Conservation (phyloP, 2,329 filamentous ascomycete species). For the Botrytis sinoallii region DNA sequence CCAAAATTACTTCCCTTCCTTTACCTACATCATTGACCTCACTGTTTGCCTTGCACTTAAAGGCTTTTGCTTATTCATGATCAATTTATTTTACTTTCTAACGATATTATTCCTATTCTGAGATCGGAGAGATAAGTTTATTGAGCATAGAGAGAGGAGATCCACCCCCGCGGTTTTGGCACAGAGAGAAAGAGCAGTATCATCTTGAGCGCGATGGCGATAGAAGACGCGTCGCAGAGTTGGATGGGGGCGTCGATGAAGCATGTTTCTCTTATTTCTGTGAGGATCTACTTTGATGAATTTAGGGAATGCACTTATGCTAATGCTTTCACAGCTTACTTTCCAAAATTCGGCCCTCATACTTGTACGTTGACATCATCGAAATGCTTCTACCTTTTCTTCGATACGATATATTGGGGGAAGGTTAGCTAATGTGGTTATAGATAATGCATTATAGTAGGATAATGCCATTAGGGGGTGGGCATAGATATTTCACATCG, state of each 20-base stretch:
- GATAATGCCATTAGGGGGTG: slow-evolving; percentile 80
- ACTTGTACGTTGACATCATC: slow-evolving; percentile 48
- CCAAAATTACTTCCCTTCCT: slow-evolving; percentile 2
- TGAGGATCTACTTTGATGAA: slow-evolving; percentile 41
- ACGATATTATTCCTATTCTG: background rate
- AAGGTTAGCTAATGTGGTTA: background rate
- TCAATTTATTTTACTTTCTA: background rate
- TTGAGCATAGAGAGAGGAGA: slow-evolving; percentile 9
- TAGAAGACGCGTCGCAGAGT: slow-evolving; percentile 24
- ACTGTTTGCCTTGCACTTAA: slow-evolving; percentile 15
- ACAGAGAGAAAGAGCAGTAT: background rate
- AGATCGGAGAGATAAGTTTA: background rate
- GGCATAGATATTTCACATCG: slow-evolving; percentile 87
- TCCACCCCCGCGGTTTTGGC: background rate
- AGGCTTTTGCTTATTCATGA: slow-evolving; percentile 11
- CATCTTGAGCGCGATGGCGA: slow-evolving; percentile 7
- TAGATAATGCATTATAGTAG: slow-evolving; percentile 93
- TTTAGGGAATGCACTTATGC: slow-evolving; percentile 29
- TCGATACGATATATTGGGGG: background rate
- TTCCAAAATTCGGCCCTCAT: slow-evolving; percentile 79
- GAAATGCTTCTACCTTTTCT: background rate
- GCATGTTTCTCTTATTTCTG: slow-evolving; percentile 63
- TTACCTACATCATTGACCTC: slow-evolving; percentile 3
- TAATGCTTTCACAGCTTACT: slow-evolving; percentile 57
- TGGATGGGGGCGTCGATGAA: slow-evolving; percentile 62